Percentiles rank a stretch among this genome's conserved stretches.
These are phyloP conservation scores for Acer saccharum DNA, from an alignment of 345 rosid genomes.

Conservation along the genomic window DNA sequence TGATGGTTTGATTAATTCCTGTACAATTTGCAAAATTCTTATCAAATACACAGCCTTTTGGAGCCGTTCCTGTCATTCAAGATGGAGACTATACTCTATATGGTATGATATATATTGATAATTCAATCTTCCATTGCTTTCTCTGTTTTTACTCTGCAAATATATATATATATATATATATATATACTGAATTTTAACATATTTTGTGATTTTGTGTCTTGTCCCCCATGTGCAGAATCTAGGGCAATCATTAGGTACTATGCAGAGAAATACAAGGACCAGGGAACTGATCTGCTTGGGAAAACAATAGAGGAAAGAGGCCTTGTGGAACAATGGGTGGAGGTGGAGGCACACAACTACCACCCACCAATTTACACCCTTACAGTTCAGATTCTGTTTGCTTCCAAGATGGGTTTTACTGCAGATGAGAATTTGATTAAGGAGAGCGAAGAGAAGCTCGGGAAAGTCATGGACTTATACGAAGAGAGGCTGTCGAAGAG, in stretches of 20 bases:
- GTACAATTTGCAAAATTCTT: too few species aligned
- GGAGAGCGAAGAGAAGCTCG: constrained; percentile 67
- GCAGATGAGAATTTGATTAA: constrained; percentile 46
- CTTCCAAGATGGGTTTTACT: constrained; percentile 43
- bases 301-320: constrained; percentile 51
- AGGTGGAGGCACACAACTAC: constrained; percentile 58
- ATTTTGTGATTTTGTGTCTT: too few species aligned
- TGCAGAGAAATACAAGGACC: constrained; percentile 60
- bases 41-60: constrained; percentile 64
- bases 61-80: constrained; percentile 60
- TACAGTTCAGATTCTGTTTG: constrained; percentile 44
- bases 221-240: constrained; percentile 44
- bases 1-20: neutral
- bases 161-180: too few species aligned
- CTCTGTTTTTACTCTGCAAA: too few species aligned
- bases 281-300: constrained; percentile 47
- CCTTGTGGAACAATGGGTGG: constrained; percentile 68
- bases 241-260: constrained; percentile 70
- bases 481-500: constrained; percentile 60
- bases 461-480: constrained; percentile 52
- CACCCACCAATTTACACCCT: constrained; percentile 49
- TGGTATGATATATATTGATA: constrained; percentile 36
- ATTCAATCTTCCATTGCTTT: too few species aligned
- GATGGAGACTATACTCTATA: constrained; percentile 69
- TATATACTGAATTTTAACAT: too few species aligned